Base-by-base conservation (phyloP, 108 stramenopile species). In the Nitzschia sp. region DNA sequence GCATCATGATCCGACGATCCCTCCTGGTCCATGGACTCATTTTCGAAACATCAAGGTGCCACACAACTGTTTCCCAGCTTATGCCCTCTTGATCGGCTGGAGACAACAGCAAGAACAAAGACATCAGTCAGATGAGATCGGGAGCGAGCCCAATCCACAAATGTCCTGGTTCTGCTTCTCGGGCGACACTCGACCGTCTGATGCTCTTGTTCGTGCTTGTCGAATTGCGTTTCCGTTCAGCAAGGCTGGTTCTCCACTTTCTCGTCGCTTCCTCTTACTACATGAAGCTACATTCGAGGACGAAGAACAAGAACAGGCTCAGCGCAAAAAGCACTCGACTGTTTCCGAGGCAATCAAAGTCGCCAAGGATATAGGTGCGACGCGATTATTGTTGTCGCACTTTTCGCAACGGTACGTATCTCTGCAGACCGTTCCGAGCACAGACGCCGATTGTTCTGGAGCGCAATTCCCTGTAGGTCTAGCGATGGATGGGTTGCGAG, bases 251-350 rank as follows among this genome's bases (percentile, higher is more conserved):
- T 41, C 4, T 19, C n/a, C 31, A n/a, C 19, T 16, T 38, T 19
- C 56, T 26, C 27, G 23, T 3, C 11, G 15, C 0, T 27, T 72
- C 1, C 16, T 67, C 9, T 53, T 74, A 58, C 92, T 99, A 48
- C 98, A 99, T 57, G 98, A 99, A 79, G 97, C 98, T 19, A 98
- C 98, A 2, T 99, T 97, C 78, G 96, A 95, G 66, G 89, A 97
- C 71, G 86, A 76, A 17, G 93, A 92, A 79, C 84, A 83, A 63
- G 85, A 80, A 2, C 87, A 93, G 54, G 96, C 93, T n/a, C 65
- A 72, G 2, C 58, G 77, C 44, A 97, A 97, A 73, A 81, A 84
- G 26, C 98, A 99, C 79, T 90, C 87, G 34, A 99, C 98, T 5
- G 79, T 97, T 31, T 76, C 79, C 31, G 96, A 99, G 62, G 98